Conservation (phyloP, 2,329 filamentous ascomycete species). For the Talaromyces funiculosus region DNA sequence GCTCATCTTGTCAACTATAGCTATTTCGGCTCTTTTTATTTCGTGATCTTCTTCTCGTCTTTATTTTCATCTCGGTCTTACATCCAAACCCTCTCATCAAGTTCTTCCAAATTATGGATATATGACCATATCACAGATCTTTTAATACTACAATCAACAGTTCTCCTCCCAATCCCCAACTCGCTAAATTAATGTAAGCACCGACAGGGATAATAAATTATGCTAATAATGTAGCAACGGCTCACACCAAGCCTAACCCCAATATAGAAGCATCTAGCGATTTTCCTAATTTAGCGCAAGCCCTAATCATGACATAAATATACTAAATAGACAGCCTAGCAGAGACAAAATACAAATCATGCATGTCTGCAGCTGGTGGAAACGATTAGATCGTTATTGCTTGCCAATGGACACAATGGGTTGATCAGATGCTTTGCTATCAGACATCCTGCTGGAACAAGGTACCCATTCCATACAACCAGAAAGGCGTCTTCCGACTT, state of each 20-base stretch:
- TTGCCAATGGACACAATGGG: constrained; percentile 19
- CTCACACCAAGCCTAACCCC: neutral
- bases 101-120: no score
- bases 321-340: no score
- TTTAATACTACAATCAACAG: neutral
- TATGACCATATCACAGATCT: no score
- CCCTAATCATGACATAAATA: neutral
- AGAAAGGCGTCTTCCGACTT: no score
- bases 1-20: neutral
- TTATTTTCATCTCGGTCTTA: neutral
- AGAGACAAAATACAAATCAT: neutral
- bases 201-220: neutral
- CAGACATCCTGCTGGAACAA: constrained; percentile 35
- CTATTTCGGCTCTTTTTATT: neutral
- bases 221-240: neutral
- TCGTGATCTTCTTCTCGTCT: neutral
- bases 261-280: neutral
- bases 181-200: neutral
- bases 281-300: neutral
- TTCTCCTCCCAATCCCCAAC: neutral
- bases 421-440: constrained; percentile 33
- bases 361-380: constrained; percentile 1
- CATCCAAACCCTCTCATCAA: neutral
- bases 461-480: constrained; percentile 20
- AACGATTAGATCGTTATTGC: neutral